Percentiles rank a stretch among this genome's conserved stretches.
Conservation (phyloP, 495 filamentous ascomycete species). For the Aspergillus ostianus region DNA sequence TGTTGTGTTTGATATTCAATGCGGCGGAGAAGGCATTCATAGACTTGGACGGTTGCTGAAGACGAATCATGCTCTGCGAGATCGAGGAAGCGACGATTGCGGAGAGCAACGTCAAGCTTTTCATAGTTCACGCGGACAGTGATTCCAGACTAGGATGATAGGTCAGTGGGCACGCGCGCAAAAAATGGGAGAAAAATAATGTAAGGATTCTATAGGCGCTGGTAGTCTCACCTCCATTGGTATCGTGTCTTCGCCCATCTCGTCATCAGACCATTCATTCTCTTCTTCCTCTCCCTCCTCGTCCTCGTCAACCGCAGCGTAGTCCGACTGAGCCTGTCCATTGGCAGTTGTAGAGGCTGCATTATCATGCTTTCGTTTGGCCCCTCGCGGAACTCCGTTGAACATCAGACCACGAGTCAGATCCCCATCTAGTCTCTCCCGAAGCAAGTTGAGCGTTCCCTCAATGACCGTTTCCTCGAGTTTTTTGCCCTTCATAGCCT, state of each 20-base stretch:
- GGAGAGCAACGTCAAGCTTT: constrained; percentile 76
- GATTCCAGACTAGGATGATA: constrained; percentile 47
- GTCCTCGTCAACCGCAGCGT: constrained; percentile 29
- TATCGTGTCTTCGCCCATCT: constrained; percentile 32
- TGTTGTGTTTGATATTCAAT: constrained; percentile 66
- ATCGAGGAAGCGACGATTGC: constrained; percentile 71
- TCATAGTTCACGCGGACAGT: constrained; percentile 82
- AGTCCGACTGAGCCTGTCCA: constrained; percentile 17
- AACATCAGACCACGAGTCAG: constrained; percentile 33
- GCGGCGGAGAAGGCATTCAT: constrained; percentile 64
- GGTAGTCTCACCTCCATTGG: constrained; percentile 40
- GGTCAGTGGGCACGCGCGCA: neutral
- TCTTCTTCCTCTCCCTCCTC: constrained; percentile 31
- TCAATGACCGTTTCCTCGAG: constrained; percentile 54
- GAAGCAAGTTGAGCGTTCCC: constrained; percentile 28
- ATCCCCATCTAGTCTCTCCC: constrained; percentile 33
- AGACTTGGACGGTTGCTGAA: constrained; percentile 64
- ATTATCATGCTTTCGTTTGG: constrained; percentile 29
- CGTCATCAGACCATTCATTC: constrained; percentile 43
- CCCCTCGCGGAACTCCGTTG: constrained; percentile 39
- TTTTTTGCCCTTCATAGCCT: constrained; percentile 55
- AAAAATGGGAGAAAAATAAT: no score
- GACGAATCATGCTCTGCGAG: constrained; percentile 54
- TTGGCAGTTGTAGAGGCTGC: constrained; percentile 14
- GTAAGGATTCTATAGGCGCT: neutral